Base-by-base conservation (phyloP, 192 early-diverging fungal genomes). In the Phycomyces blakesleeanus region DNA sequence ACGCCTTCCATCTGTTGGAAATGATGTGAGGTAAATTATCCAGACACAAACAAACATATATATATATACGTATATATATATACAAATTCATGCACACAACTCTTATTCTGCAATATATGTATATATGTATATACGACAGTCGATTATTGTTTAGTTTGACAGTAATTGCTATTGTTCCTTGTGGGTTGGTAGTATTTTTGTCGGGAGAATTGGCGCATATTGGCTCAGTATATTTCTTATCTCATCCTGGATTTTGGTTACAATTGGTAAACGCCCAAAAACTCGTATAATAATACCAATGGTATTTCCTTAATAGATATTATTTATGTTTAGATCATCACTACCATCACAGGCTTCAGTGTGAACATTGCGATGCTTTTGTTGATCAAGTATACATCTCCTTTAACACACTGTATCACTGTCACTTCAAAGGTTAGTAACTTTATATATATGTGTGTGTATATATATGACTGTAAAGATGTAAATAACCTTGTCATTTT, bases 341-440 rank as follows among this genome's bases (percentile, higher is more conserved):
- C 52, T 7, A 21, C 52, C 5, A 54, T 54, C 1, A 54, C 26
- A 20, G 52, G 52, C 3, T 54, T 54, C 21, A 29, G 21, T 29
- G 52, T 54, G 52, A 54, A 54, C 12, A 29, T 29, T 22, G 26
- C 52, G 12, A 54, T 54, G 52, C 11, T 54, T 26, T 29, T 14
- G 11, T 29, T 54, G 24, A 29, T 54, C 6, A 54, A 54, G 21
- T 29, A 26, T 5, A 54, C 52, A 11, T 54, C 52, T 14, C 24
- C 52, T 20, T 22, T 54, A 21, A 54, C 26, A 20, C 52, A 54
- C 21, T n/a, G 52, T 14, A 54, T 54, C 2, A 14, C 52, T 29
- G 26, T 22, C 24, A 25, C 24, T 12, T 26, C 52, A 22, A 54
- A 54, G 52, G 52, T 54, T 22, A 26, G 52, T n/a, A 2, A 54